Percentiles rank a stretch among this genome's conserved stretches.
These are phyloP conservation scores for Yarrowia sp. DNA, from an alignment of 805 yeast species.

Conservation along the genomic window DNA sequence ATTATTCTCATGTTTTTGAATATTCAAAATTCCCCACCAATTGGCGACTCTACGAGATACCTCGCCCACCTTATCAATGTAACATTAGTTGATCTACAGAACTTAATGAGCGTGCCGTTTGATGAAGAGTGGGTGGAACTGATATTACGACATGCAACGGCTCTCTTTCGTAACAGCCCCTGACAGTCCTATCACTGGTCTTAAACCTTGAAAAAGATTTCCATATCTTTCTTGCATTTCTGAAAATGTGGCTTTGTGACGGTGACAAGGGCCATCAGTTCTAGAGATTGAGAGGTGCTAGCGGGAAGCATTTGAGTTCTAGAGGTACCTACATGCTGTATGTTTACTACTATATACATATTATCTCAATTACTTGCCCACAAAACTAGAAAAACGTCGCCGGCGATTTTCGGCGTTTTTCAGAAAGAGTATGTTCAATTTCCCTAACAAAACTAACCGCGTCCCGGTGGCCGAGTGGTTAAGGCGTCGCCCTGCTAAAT, in stretches of 20 bases:
- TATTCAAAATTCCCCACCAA: background rate
- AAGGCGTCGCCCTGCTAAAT: conserved; percentile 88
- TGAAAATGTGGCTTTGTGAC: background rate
- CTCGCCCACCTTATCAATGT: conserved; percentile 4
- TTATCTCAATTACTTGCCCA: too few relatives aligned
- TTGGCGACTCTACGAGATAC: background rate
- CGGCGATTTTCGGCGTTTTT: background rate
- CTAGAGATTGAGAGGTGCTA: background rate
- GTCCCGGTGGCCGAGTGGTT: conserved; percentile 90
- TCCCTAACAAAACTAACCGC: background rate
- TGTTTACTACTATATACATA: too few relatives aligned
- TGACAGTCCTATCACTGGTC: too few relatives aligned
- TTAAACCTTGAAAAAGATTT: too few relatives aligned
- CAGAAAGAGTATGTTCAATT: too few relatives aligned
- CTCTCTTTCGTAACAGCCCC: background rate
- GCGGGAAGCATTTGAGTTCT: too few relatives aligned
- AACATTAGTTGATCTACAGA: conserved; percentile 1
- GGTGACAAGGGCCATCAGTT: too few relatives aligned
- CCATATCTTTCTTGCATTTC: too few relatives aligned
- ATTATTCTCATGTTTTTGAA: too few relatives aligned
- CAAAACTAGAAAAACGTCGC: too few relatives aligned
- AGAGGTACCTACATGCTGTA: too few relatives aligned
- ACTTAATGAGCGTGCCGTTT: background rate
- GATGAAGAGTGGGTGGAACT: background rate
- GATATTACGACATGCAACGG: background rate